A percentile compares a stretch with the other conserved stretches of the same genome.
These are phyloP conservation scores for Trametes cingulata DNA, from an alignment of 768 basidiomycete genomes.

Conservation along the genomic window DNA sequence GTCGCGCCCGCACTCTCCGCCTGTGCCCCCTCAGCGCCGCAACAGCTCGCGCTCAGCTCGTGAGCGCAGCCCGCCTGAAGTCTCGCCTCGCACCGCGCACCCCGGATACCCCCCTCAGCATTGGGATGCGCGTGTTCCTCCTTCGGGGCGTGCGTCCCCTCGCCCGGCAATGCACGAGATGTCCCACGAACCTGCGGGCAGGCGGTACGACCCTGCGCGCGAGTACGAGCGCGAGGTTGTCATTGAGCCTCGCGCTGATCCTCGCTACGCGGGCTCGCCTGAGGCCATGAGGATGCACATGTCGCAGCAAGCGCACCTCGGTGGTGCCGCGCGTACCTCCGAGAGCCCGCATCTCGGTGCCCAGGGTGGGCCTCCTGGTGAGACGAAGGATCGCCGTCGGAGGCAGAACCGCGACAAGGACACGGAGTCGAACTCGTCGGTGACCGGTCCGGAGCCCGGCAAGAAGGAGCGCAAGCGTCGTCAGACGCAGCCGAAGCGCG, in stretches of 20 bases:
- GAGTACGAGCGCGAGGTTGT: constrained; percentile 38
- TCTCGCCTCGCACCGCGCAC: constrained; percentile 59
- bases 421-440: constrained; percentile 18
- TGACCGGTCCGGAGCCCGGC: constrained; percentile 37
- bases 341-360: constrained; percentile 51
- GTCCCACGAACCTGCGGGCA: constrained; percentile 42
- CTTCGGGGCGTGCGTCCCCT: constrained; percentile 25
- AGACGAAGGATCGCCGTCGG: constrained; percentile 48
- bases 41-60: constrained; percentile 49
- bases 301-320: constrained; percentile 16
- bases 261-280: constrained; percentile 29
- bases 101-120: constrained; percentile 41
- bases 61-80: constrained; percentile 37
- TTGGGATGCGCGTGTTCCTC: constrained; percentile 57
- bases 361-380: constrained; percentile 38
- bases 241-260: constrained; percentile 34
- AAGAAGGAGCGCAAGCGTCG: constrained; percentile 64
- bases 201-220: constrained; percentile 63
- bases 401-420: constrained; percentile 54
- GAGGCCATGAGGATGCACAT: constrained; percentile 29
- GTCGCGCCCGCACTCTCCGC: constrained; percentile 38
- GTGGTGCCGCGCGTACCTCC: constrained; percentile 44
- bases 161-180: constrained; percentile 15
- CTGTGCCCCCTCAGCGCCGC: constrained; percentile 35
- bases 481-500: constrained; percentile 32